A percentile compares a stretch with the other conserved stretches of the same genome.
These are phyloP conservation scores for Eucalyptus grandis DNA, from an alignment of 345 rosid species.

Conservation along the genomic window DNA sequence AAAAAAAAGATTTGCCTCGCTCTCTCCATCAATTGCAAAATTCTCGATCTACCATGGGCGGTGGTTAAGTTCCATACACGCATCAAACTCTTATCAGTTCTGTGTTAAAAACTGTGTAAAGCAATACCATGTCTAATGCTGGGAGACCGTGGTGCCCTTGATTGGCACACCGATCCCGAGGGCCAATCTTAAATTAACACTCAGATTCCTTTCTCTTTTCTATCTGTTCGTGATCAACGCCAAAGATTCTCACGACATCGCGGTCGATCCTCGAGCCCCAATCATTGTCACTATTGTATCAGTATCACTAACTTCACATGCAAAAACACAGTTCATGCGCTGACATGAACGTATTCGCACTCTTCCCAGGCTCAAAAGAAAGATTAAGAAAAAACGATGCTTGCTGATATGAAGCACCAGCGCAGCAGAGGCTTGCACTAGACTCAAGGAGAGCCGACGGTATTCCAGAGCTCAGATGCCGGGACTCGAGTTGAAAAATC, in stretches of 20 bases:
- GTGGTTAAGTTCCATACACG: not conserved
- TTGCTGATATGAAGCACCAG: not conserved
- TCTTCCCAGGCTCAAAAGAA: not conserved
- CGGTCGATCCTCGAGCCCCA: not conserved
- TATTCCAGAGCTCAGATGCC: not conserved
- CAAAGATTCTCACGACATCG: not conserved
- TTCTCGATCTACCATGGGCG: not conserved
- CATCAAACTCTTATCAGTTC: not conserved
- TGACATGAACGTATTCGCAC: not conserved
- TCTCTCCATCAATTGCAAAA: not conserved
- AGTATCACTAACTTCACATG: not conserved
- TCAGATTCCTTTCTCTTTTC: not conserved
- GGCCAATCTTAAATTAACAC: not conserved
- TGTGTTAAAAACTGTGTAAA: not conserved
- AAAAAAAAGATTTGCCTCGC: not conserved
- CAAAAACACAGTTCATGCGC: not conserved
- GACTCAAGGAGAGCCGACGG: not conserved
- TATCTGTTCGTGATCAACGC: not conserved
- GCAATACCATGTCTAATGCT: not conserved
- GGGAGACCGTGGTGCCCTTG: not conserved
- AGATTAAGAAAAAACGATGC: not conserved
- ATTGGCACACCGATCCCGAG: not conserved
- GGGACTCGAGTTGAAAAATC: not conserved
- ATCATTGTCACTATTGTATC: not conserved
- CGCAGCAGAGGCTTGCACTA: not conserved